A percentile compares a stretch with the other conserved stretches of the same genome.
Evolutionary conservation across 225 moss, liverwort and hornwort species (phyloP).

Genomic region (Physcomitrellopsis africana): DNA sequence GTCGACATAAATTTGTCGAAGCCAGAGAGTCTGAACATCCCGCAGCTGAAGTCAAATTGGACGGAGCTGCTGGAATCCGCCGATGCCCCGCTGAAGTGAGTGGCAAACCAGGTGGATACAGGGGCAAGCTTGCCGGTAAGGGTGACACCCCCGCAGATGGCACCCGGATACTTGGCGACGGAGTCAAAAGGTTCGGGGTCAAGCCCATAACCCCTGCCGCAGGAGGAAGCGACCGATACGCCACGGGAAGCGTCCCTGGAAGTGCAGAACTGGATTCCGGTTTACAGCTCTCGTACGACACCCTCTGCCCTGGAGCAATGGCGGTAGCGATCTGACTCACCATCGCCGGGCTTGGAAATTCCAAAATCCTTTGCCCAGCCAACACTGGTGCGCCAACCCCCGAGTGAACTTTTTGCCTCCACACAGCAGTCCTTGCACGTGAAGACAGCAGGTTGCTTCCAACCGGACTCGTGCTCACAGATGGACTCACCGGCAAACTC

Average conservation of each 20-base stretch:
- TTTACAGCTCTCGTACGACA: conserved; percentile 42
- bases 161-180: conserved; percentile 37
- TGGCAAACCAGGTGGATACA: conserved; percentile 41
- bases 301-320: conserved; percentile 43
- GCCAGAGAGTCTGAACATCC: conserved; percentile 29
- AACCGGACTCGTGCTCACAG: conserved; percentile 32
- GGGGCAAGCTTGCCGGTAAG: conserved; percentile 36
- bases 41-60: conserved; percentile 28
- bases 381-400: conserved; percentile 47
- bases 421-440: conserved; percentile 52
- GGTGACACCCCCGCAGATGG: conserved; percentile 40
- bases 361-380: conserved; percentile 54
- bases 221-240: conserved; percentile 44
- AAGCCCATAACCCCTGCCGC: conserved; percentile 39
- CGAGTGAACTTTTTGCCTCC: conserved; percentile 64
- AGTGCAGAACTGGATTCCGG: conserved; percentile 46
- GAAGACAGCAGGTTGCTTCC: conserved; percentile 36
- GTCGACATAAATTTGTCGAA: conserved; percentile 44
- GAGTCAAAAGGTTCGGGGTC: conserved; percentile 40
- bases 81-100: conserved; percentile 41
- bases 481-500: conserved; percentile 19
- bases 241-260: conserved; percentile 38
- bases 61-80: conserved; percentile 33
- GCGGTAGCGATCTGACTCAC: conserved; percentile 38
- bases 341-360: conserved; percentile 46